Percentiles rank a stretch among this genome's conserved stretches.
Conservation (phyloP, 371 early-diverging fungal species). For the Saksenaea vasiformis region DNA sequence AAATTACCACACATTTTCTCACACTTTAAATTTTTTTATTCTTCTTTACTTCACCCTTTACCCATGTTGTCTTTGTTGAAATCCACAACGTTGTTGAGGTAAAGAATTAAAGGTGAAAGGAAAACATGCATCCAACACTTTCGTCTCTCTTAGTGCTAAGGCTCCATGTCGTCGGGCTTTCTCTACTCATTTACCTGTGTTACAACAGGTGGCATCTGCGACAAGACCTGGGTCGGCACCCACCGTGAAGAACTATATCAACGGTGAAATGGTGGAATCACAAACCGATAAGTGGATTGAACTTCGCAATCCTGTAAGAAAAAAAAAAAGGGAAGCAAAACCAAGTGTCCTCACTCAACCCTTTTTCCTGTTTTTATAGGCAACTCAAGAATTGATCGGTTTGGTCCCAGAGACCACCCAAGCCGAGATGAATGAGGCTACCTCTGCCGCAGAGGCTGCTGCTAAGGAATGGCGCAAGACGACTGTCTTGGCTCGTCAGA, state of each 20-base stretch:
- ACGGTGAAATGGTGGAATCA: conserved; percentile 93
- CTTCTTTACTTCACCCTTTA: background rate
- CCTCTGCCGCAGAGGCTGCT: conserved; percentile 73
- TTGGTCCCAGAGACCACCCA: conserved; percentile 90
- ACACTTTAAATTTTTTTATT: background rate
- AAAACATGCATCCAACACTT: background rate
- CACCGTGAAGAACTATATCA: conserved; percentile 79
- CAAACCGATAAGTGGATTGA: conserved; percentile 87
- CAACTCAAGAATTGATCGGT: conserved; percentile 91
- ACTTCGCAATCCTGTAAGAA: conserved; percentile 85
- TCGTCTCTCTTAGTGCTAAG: background rate
- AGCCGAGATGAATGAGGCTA: conserved; percentile 86
- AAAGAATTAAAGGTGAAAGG: background rate
- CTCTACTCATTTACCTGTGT: conserved; percentile 40
- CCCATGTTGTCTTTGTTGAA: conserved; percentile 2
- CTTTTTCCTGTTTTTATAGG: conserved; percentile 43
- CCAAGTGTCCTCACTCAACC: background rate
- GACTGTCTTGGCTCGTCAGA: conserved; percentile 82
- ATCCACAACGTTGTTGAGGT: conserved; percentile 3
- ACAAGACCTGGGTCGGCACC: conserved; percentile 39
- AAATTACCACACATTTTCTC: background rate
- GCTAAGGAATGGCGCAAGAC: conserved; percentile 90
- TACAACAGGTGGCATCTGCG: conserved; percentile 31
- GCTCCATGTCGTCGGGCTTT: conserved; percentile 27
- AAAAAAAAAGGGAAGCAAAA: background rate